Conservation (phyloP, 1,139 yeast genomes). For the Hansenula lynferdii region DNA sequence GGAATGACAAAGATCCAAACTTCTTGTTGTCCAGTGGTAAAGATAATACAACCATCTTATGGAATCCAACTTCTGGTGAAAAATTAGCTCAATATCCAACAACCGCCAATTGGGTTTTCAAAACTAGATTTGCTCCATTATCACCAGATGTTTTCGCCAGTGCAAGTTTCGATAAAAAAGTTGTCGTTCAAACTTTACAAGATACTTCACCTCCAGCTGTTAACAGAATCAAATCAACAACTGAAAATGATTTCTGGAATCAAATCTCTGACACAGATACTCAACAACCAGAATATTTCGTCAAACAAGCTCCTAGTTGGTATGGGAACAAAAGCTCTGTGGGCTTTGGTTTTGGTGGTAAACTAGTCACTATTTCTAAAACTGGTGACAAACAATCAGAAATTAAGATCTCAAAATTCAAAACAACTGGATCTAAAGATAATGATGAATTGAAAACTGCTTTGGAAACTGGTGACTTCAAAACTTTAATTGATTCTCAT, state of each 20-base stretch:
- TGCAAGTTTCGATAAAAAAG: slow-evolving; percentile 89
- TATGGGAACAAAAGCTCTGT: slow-evolving; percentile 71
- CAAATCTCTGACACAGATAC: slow-evolving; percentile 68
- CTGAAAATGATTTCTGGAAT: slow-evolving; percentile 86
- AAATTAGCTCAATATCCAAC: slow-evolving; percentile 86
- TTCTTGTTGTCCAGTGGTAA: slow-evolving; percentile 85
- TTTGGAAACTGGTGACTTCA: slow-evolving; percentile 49
- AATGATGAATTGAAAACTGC: slow-evolving; percentile 47
- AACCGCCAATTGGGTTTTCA: slow-evolving; percentile 91
- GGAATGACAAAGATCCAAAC: slow-evolving; percentile 84
- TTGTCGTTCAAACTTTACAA: slow-evolving; percentile 81
- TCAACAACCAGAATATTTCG: slow-evolving; percentile 61
- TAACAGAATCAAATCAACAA: slow-evolving; percentile 38
- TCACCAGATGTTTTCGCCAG: slow-evolving; percentile 92
- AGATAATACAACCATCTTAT: slow-evolving; percentile 80
- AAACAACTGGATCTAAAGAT: slow-evolving; percentile 36
- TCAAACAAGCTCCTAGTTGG: slow-evolving; percentile 89
- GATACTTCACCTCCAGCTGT: slow-evolving; percentile 56
- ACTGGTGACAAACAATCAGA: slow-evolving; percentile 38
- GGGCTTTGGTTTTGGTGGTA: slow-evolving; percentile 92
- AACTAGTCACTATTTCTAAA: slow-evolving; percentile 56
- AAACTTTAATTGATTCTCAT: slow-evolving; percentile 50
- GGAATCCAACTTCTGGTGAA: slow-evolving; percentile 79
- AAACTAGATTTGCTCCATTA: slow-evolving; percentile 78
- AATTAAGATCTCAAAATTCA: slow-evolving; percentile 48